Evolutionary conservation across 352 stramenopile species (phyloP).

Genomic region (Phytophthora macrochlamydospora): DNA sequence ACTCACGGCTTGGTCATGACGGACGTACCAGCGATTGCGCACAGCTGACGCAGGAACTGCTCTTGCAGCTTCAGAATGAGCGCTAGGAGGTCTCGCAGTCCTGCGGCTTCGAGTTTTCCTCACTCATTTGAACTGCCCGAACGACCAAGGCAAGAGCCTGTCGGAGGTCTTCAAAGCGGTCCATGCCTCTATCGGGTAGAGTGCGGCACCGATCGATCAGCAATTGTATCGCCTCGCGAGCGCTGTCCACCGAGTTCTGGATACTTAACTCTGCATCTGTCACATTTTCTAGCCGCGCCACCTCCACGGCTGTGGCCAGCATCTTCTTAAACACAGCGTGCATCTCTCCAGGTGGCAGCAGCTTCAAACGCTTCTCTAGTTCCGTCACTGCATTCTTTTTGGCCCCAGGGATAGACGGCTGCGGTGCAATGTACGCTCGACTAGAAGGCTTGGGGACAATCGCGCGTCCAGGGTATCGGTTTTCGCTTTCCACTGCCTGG

Average conservation of each 20-base stretch:
- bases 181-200: slow-evolving; percentile 2
- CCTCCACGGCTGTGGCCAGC: slow-evolving; percentile 10
- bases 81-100: slow-evolving; percentile 12
- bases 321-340: slow-evolving; percentile 3
- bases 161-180: slow-evolving; percentile 16
- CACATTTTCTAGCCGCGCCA: slow-evolving; percentile 6
- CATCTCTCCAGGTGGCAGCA: slow-evolving; percentile 5
- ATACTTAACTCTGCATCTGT: slow-evolving; percentile 12
- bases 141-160: slow-evolving; percentile 10
- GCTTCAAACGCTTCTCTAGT: slow-evolving; percentile 11
- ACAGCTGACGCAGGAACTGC: slow-evolving; percentile 6
- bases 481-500: neutral
- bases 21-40: slow-evolving; percentile 24
- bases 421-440: neutral
- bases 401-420: neutral
- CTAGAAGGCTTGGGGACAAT: neutral
- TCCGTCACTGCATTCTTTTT: slow-evolving; percentile 8
- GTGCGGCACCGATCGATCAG: slow-evolving; percentile 2
- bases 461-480: neutral
- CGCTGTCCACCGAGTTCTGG: slow-evolving; percentile 9
- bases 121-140: slow-evolving; percentile 10
- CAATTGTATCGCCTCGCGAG: neutral
- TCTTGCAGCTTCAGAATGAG: slow-evolving; percentile 21
- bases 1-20: neutral
- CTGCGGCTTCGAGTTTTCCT: slow-evolving; percentile 11